Base-by-base conservation (phyloP, 768 basidiomycete genomes). In the Russula vinacea region DNA sequence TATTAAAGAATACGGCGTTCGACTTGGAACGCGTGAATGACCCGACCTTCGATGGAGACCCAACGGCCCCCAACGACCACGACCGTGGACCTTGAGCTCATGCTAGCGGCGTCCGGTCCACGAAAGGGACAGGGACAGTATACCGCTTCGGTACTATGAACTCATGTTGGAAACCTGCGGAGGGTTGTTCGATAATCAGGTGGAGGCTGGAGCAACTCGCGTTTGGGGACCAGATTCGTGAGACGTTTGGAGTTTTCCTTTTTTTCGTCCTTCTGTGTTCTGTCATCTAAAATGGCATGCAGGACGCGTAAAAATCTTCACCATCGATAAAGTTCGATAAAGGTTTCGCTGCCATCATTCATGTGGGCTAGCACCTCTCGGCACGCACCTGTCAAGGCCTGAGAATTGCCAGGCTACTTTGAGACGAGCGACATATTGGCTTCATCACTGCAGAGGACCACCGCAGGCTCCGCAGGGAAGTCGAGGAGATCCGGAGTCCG, bases 161-260 rank as follows among this genome's bases (percentile, higher is more conserved):
- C 80, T 94, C 60, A 77, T 94, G 22, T 77, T 98, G 29, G 29
- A 29, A 29, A 29, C 29, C 29, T 29, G 29, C 29, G 29, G 29
- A 29, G 5, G 2, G 29, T 29, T 29, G 29, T n/a, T 29, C 29
- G 29, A 29, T 29, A 29, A 29, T 29, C 29, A n/a, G n/a, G 80
- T 98, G 29, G n/a, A n/a, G n/a, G n/a, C n/a, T n/a, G n/a, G 97
- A 99, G 70, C 88, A 88, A 67, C 77, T 79, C 49, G 82, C 79
- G 5, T 98, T 95, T 72, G 96, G 98, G 75, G 97, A 99, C 69
- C 90, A 90, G 69, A 83, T 96, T 79, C 81, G 96, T 49, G n/a
- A n/a, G n/a, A n/a, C n/a, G n/a, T n/a, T n/a, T n/a, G n/a, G n/a
- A n/a, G n/a, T n/a, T n/a, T n/a, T n/a, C n/a, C n/a, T n/a, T n/a